Conservation (phyloP, 495 filamentous ascomycete species). For the Polyplosphaeria fusca region DNA sequence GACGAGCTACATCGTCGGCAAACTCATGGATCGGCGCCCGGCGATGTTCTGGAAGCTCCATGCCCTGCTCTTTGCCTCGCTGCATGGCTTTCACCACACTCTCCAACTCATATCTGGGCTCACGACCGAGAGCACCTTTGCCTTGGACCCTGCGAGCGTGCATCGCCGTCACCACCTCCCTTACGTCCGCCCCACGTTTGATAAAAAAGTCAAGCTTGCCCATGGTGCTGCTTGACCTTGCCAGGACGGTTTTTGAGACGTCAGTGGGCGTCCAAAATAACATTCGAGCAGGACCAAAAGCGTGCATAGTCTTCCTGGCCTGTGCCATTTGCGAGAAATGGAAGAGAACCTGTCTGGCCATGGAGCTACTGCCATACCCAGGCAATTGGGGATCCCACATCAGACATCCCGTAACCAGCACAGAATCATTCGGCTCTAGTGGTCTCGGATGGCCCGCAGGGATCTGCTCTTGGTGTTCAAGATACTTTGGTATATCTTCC, state of each 20-base stretch:
- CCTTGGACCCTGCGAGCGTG: conserved; percentile 44
- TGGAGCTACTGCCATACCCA: conserved; percentile 18
- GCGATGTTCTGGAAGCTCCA: conserved; percentile 44
- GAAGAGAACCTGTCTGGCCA: conserved; percentile 37
- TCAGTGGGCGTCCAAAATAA: conserved; percentile 57
- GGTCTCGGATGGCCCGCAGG: conserved; percentile 30
- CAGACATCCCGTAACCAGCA: conserved; percentile 53
- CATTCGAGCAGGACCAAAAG: conserved; percentile 67
- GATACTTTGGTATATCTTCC: conserved; percentile 46
- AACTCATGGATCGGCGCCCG: conserved; percentile 33
- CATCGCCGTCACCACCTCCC: conserved; percentile 9
- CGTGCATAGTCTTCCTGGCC: conserved; percentile 50
- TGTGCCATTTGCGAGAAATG: conserved; percentile 46
- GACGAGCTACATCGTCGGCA: conserved; percentile 18
- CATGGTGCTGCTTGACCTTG: conserved; percentile 45
- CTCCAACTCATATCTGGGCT: conserved; percentile 41
- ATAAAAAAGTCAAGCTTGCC: not conserved
- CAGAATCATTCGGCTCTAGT: conserved; percentile 56
- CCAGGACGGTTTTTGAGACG: conserved; percentile 51
- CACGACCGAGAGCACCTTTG: conserved; percentile 54
- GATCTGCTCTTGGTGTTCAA: conserved; percentile 51
- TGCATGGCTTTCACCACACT: conserved; percentile 43
- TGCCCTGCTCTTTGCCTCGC: conserved; percentile 38
- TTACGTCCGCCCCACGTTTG: not conserved
- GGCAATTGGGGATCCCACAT: conserved; percentile 25